Percentiles rank a stretch among this genome's conserved stretches.
These are phyloP conservation scores for Eucalyptus grandis DNA, from an alignment of 345 rosid species.

Conservation along the genomic window DNA sequence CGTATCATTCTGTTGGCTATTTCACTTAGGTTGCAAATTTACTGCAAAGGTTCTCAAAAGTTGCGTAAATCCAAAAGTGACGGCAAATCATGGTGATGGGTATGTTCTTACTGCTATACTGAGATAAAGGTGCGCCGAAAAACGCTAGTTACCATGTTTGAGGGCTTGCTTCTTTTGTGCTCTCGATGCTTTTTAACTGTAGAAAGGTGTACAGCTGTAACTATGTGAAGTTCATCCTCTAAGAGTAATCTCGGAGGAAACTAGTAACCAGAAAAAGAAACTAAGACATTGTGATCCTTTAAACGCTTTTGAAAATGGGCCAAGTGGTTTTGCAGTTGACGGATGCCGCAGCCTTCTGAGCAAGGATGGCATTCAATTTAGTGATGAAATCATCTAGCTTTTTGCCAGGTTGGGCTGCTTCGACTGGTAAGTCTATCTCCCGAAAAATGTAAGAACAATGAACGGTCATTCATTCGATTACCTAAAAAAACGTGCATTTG, in stretches of 20 bases:
- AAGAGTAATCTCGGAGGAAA: neutral
- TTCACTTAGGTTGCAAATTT: neutral
- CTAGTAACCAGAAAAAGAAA: slow-evolving; percentile 62
- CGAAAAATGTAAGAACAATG: neutral
- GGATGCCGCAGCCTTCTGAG: slow-evolving; percentile 83
- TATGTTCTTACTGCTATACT: neutral
- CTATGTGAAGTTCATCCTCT: neutral
- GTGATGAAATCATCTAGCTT: slow-evolving; percentile 70
- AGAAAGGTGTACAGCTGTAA: neutral
- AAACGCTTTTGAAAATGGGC: slow-evolving; percentile 80
- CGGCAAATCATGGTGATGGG: neutral
- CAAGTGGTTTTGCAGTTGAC: slow-evolving; percentile 67
- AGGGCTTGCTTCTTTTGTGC: neutral
- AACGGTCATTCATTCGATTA: neutral
- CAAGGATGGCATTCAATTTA: slow-evolving; percentile 61
- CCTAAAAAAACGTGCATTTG: neutral
- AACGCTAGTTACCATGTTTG: neutral
- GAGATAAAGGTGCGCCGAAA: neutral
- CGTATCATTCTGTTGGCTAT: neutral
- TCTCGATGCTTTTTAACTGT: neutral
- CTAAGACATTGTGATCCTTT: slow-evolving; percentile 83
- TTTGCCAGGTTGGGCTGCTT: slow-evolving; percentile 95
- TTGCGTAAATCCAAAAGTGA: neutral
- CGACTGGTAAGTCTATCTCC: slow-evolving; percentile 90
- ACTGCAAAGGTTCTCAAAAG: neutral